These are phyloP conservation scores for Toxoplasma gondii DNA, from an alignment of 169 alveolate genomes.

Conservation along the genomic window DNA sequence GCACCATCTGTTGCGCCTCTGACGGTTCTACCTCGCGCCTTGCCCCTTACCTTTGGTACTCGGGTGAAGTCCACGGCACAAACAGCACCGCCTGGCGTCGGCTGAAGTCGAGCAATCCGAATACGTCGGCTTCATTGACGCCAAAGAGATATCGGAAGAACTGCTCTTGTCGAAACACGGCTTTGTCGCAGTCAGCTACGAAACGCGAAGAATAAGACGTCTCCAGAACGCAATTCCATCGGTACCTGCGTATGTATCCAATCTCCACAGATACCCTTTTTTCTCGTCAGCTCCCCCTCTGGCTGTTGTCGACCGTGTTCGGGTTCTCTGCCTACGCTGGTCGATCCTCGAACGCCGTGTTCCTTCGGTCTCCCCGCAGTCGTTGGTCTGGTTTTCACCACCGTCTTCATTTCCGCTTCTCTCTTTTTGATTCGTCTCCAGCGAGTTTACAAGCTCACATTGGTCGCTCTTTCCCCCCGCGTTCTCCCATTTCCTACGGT, in stretches of 20 bases:
- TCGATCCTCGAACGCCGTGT: no score
- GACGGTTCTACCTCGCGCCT: background rate
- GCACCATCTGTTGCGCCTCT: no score
- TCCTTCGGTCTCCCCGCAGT: no score
- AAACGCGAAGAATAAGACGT: background rate
- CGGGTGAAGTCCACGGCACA: conserved; percentile 41
- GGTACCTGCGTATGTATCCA: background rate
- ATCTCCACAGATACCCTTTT: background rate
- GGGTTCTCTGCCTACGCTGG: no score
- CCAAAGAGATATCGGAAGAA: conserved; percentile 61
- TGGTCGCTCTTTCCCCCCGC: no score
- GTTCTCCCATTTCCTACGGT: no score
- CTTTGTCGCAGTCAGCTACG: conserved; percentile 65
- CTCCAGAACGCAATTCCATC: background rate
- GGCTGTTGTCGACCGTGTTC: no score
- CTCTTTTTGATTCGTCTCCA: no score
- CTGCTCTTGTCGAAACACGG: conserved; percentile 57
- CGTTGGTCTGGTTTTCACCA: no score
- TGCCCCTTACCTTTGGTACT: conserved; percentile 41
- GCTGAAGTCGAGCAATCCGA: conserved; percentile 34
- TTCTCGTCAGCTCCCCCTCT: no score
- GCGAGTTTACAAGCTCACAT: no score
- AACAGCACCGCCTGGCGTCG: conserved; percentile 38
- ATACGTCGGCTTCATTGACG: conserved; percentile 57
- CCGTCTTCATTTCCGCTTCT: no score